phyloP scores from a whole-genome alignment of 2,329 filamentous ascomycete genomes.

The Davidsoniella eucalypti region DNA sequence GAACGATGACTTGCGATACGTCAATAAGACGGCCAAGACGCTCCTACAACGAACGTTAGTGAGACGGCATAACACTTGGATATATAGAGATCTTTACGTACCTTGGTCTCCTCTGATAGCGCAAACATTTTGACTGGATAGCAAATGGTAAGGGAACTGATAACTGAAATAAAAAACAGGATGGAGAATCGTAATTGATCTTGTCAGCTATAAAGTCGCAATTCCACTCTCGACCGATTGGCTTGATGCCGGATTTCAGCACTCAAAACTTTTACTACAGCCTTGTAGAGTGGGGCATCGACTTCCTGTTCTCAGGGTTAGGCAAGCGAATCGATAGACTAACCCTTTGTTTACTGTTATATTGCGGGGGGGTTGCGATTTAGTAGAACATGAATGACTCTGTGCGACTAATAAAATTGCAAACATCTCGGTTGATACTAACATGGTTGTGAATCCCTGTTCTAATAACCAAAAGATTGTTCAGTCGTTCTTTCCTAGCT shows the following conservation, averaged over 20 bases:
- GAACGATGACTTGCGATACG: slow-evolving; percentile 78
- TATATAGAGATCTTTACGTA: slow-evolving; percentile 23
- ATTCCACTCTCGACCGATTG: background rate
- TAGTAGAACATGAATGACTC: background rate
- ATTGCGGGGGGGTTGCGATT: slow-evolving; percentile 1
- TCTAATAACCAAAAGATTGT: slow-evolving; percentile 12
- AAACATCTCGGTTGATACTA: background rate
- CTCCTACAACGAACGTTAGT: slow-evolving; percentile 43
- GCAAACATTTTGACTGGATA: slow-evolving; percentile 30
- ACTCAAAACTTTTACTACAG: slow-evolving; percentile 11
- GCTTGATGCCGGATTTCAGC: too few relatives aligned
- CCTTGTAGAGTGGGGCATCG: slow-evolving; percentile 9
- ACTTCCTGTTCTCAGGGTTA: background rate
- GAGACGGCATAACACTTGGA: background rate
- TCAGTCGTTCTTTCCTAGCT: background rate
- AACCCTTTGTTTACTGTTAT: background rate
- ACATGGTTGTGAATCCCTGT: background rate
- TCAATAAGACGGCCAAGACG: slow-evolving; percentile 96
- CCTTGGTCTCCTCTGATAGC: slow-evolving; percentile 96
- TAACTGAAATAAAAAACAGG: too few relatives aligned
- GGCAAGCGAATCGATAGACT: background rate
- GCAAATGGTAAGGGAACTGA: background rate
- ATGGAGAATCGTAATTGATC: too few relatives aligned
- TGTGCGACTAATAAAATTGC: slow-evolving; percentile 12
- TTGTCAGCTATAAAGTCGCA: background rate